Evolutionary conservation across 2,329 filamentous ascomycete species (phyloP).

Genomic region (Sclerotinia spermophila): DNA sequence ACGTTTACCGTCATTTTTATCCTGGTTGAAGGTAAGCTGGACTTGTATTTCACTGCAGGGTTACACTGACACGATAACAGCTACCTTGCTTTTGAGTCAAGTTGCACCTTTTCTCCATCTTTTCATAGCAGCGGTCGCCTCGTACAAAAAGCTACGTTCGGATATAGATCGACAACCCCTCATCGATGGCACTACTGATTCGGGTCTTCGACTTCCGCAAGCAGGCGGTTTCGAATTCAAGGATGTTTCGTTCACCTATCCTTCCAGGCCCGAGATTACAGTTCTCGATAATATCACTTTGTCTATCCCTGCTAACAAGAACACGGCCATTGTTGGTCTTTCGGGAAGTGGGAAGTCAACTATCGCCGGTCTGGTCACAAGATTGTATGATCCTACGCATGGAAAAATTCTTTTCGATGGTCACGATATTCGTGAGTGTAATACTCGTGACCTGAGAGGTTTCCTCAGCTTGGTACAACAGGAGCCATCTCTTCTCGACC

Average conservation of each 20-base stretch:
- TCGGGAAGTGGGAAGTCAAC: constrained; percentile 58
- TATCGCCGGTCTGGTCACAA: constrained; percentile 50
- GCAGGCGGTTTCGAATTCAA: constrained; percentile 11
- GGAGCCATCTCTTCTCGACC: constrained; percentile 51
- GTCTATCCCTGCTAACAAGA: constrained; percentile 34
- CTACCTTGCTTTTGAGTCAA: constrained; percentile 55
- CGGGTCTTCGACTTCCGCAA: constrained; percentile 20
- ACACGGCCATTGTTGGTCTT: constrained; percentile 55
- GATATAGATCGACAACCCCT: constrained; percentile 26
- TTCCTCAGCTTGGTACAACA: constrained; percentile 51
- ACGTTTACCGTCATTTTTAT: constrained; percentile 51
- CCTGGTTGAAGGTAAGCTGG: constrained; percentile 46
- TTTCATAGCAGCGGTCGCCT: constrained; percentile 54
- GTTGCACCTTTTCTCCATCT: constrained; percentile 61
- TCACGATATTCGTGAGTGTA: constrained; percentile 23
- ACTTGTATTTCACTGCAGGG: no score
- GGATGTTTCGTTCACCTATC: constrained; percentile 29
- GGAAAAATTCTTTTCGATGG: constrained; percentile 26
- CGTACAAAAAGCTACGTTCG: constrained; percentile 51
- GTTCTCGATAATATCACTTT: constrained; percentile 37
- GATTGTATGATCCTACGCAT: constrained; percentile 53
- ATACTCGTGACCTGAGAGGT: constrained; percentile 40
- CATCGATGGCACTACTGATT: constrained; percentile 26
- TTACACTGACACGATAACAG: constrained; percentile 20
- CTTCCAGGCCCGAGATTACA: constrained; percentile 31